Conservation (phyloP, 352 stramenopile genomes). For the Pythium insidiosum region DNA sequence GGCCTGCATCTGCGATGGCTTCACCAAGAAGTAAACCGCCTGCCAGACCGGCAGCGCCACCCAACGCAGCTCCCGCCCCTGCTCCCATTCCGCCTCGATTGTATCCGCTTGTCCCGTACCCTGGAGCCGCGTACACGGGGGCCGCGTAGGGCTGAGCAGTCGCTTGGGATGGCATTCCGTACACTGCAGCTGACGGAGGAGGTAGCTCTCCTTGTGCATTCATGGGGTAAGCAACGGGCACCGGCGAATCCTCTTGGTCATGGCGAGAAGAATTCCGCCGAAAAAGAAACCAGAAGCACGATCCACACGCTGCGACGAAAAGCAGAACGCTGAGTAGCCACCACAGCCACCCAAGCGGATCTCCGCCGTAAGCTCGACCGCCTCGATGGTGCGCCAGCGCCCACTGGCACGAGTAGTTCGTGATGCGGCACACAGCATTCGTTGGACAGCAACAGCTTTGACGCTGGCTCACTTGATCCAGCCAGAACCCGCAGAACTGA, state of each 20-base stretch:
- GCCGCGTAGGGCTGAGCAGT: background rate
- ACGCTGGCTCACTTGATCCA: conserved; percentile 30
- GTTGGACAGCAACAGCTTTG: conserved; percentile 40
- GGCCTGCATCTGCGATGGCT: conserved; percentile 22
- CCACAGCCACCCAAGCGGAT: conserved; percentile 32
- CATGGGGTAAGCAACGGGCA: conserved; percentile 9
- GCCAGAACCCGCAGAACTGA: conserved; percentile 48
- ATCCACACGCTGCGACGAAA: conserved; percentile 4
- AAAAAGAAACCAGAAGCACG: conserved; percentile 11
- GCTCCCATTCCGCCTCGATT: conserved; percentile 29
- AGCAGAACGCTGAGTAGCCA: conserved; percentile 22
- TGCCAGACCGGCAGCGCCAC: conserved; percentile 34
- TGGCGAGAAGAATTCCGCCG: background rate
- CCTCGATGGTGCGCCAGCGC: background rate
- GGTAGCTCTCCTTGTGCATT: background rate
- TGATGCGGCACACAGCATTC: conserved; percentile 29
- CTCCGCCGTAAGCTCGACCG: no score
- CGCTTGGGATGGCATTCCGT: conserved; percentile 3
- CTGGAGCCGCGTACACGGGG: conserved; percentile 12
- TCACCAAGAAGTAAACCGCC: conserved; percentile 34
- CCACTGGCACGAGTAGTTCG: conserved; percentile 39
- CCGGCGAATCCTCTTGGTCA: background rate
- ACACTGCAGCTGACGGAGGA: conserved; percentile 6
- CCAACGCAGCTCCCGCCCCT: conserved; percentile 32
- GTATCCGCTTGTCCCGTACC: conserved; percentile 8